Evolutionary conservation across 768 basidiomycete genomes (phyloP).

Genomic region (Kwoniella europaea): DNA sequence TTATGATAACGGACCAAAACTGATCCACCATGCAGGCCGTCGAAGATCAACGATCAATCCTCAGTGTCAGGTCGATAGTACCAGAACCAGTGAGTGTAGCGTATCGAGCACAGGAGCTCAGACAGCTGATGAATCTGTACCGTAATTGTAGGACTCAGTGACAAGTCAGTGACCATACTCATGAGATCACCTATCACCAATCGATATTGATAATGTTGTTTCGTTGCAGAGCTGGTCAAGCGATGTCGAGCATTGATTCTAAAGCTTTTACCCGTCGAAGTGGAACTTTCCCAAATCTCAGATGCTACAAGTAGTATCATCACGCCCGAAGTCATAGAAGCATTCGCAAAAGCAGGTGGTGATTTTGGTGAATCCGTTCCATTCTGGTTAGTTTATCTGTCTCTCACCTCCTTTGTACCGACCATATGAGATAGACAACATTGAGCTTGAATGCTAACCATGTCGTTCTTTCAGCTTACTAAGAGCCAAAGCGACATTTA

Average conservation of each 20-base stretch:
- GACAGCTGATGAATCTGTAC: not conserved
- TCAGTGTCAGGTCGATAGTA: constrained; percentile 38
- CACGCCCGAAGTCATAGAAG: constrained; percentile 72
- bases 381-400: constrained; percentile 41
- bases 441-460: no score
- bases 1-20: not conserved
- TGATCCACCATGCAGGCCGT: constrained; percentile 36
- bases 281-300: constrained; percentile 68
- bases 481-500: constrained; percentile 68
- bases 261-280: constrained; percentile 78
- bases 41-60: constrained; percentile 54
- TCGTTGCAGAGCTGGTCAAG: constrained; percentile 71
- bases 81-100: constrained; percentile 49
- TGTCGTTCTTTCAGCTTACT: constrained; percentile 10
- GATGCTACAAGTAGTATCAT: constrained; percentile 82
- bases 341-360: constrained; percentile 80
- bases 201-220: constrained; percentile 1
- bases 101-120: no score
- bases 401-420: not conserved
- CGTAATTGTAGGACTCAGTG: constrained; percentile 43
- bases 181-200: not conserved
- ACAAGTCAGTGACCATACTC: constrained; percentile 34
- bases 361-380: constrained; percentile 82
- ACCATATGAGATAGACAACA: not conserved
- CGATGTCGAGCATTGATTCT: constrained; percentile 77